Base-by-base conservation (phyloP, 2,329 filamentous ascomycete genomes). In the Pseudocercospora crystallina region DNA sequence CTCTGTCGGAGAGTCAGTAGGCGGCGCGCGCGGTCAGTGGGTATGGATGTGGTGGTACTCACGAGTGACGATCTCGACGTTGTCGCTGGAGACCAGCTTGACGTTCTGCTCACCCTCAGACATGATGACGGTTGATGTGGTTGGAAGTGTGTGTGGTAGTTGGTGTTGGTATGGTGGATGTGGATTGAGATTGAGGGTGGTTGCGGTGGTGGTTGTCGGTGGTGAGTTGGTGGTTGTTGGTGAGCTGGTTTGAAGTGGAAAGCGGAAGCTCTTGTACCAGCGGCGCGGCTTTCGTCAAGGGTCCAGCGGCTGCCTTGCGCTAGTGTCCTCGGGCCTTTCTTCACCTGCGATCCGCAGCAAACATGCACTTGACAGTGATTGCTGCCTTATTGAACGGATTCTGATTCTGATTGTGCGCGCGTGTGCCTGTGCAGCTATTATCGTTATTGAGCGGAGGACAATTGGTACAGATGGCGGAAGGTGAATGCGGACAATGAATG, bases 1-100 rank as follows among this genome's bases (percentile, higher is more conserved):
- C 59, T 95, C 90, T 71, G 58, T 43, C 37, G 49, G n/a, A 42
- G 36, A 20, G 52, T 56, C 31, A 60, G 53, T 49, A 50, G 47
- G 43, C 47, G 51, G 20, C 30, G 49, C 50, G 47, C 47, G 45
- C 31, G 29, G 32, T 17, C 32, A 29, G 30, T 15, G 35, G 35
- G 20, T 45, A 30, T 31, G 38, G 49, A 36, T 13, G 40, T 26
- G 29, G n/a, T 32, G 13, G 30, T 17, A 61, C 64, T 49, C 60
- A 72, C 70, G 71, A 34, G 75, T 73, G 15, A 59, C 51, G 58
- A 78, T 69, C 57, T 73, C 69, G 59, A 72, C 66, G 54, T 71
- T 71, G 61, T 78, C 76, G 51, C 70, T 74, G 56, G 71, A 73
- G 57, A 71, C 71, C 26, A 78, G 69, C 58, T 67, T 71, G 59